These are phyloP conservation scores for Aristolochia contorta DNA, from an alignment of 164 flowering plant species.

Conservation along the genomic window DNA sequence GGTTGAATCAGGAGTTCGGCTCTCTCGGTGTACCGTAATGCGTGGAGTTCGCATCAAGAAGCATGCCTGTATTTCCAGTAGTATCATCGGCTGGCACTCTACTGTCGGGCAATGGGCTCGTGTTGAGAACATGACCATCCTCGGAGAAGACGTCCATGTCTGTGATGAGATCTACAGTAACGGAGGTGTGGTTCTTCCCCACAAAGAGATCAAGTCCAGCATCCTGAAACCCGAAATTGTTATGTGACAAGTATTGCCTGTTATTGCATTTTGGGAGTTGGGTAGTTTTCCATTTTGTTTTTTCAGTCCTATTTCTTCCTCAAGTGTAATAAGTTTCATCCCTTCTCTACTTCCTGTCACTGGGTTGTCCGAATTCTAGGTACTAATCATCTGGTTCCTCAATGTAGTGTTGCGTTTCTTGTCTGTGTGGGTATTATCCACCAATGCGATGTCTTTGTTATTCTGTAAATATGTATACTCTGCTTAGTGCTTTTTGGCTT, in stretches of 20 bases:
- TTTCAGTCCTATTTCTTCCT: too few relatives aligned
- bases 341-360: too few relatives aligned
- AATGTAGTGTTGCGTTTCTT: too few relatives aligned
- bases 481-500: too few relatives aligned
- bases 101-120: slow-evolving; percentile 98
- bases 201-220: slow-evolving; percentile 91
- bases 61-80: slow-evolving; percentile 84
- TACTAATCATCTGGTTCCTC: too few relatives aligned
- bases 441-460: too few relatives aligned
- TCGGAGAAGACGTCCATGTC: slow-evolving; percentile 97
- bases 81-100: slow-evolving; percentile 97
- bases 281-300: not conserved
- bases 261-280: not conserved
- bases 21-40: slow-evolving; percentile 92
- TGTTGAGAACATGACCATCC: slow-evolving; percentile 95
- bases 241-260: slow-evolving; percentile 40
- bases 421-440: too few relatives aligned
- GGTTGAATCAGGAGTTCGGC: slow-evolving; percentile 89
- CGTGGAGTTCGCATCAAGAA: slow-evolving; percentile 85
- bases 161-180: slow-evolving; percentile 92
- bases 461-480: too few relatives aligned
- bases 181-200: slow-evolving; percentile 94
- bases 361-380: too few relatives aligned
- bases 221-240: slow-evolving; percentile 97
- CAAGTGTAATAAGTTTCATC: too few relatives aligned